phyloP scores from a whole-genome alignment of 768 basidiomycete species.

The Naganishia vishniacii region DNA sequence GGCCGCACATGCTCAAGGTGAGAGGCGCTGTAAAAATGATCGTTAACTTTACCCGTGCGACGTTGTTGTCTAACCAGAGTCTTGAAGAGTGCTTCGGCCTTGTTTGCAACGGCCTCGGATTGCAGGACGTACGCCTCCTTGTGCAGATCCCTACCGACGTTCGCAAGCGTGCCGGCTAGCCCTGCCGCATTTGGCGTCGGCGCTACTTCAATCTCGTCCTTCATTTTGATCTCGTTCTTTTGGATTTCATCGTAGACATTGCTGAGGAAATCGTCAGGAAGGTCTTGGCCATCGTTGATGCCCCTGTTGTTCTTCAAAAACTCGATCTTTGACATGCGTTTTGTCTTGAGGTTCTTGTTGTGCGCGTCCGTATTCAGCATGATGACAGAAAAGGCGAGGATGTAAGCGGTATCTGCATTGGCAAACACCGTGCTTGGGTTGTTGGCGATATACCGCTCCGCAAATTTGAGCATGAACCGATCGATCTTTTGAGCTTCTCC shows the following conservation, averaged over 20 bases:
- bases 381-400: conserved; percentile 90
- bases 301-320: conserved; percentile 94
- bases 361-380: conserved; percentile 96
- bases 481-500: conserved; percentile 98
- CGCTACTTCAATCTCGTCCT: conserved; percentile 75
- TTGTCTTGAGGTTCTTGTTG: conserved; percentile 82
- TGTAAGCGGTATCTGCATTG: conserved; percentile 92
- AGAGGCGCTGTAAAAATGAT: conserved; percentile 94
- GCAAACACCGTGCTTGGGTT: conserved; percentile 80
- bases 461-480: conserved; percentile 97
- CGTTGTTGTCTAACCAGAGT: conserved; percentile 87
- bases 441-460: conserved; percentile 87
- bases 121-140: conserved; percentile 93
- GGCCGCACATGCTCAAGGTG: conserved; percentile 93
- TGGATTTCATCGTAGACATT: conserved; percentile 85
- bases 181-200: conserved; percentile 56
- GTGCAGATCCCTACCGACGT: conserved; percentile 88
- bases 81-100: conserved; percentile 92
- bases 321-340: conserved; percentile 81
- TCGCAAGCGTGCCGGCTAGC: conserved; percentile 72
- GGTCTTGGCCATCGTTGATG: conserved; percentile 83
- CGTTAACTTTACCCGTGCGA: conserved; percentile 66
- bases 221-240: conserved; percentile 93
- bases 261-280: conserved; percentile 76
- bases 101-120: conserved; percentile 90